Evolutionary conservation across 257 asterid species (phyloP), one percentile per base, ranked within the genome.

Genomic region (Ilex aquifolium): DNA sequence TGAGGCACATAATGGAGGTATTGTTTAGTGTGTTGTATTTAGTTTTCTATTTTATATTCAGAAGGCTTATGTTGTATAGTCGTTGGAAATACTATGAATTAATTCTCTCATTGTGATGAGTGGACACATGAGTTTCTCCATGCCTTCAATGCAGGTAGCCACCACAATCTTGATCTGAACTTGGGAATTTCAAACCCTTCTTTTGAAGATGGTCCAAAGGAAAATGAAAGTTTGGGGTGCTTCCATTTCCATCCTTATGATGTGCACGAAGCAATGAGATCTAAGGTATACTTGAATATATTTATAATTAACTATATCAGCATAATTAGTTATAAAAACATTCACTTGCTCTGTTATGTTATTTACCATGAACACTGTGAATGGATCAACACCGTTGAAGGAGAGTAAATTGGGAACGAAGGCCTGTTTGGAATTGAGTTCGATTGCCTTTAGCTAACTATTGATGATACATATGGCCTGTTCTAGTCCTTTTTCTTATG

Each of bases 111-210:
- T n/a, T 69, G 16, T 65, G 13, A 44, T 32, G 16, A 4, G 42
- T 12, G 29, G 61, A 63, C 12, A 60, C 39, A 31, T 58, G 39
- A 32, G 61, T 29, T 61, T 36, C 32, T 61, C 53, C 30, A 69
- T 51, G 65, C 1, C n/a, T 32, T 32, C 11, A 32, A 32, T 58
- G 68, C 85, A 82, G 89, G 72, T 59, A 51, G 68, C 70, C 67
- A 63, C 30, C 72, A 81, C 39, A 80, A 77, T 73, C 91, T 85
- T 32, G 90, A 88, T 75, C 66, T 88, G 66, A 88, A 82, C 75
- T 77, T 88, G 76, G 92, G 92, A 64, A 85, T 88, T 31, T 77
- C 90, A 7, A 77, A 68, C 65, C 65, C 86, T 54, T 77, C 78
- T 59, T 17, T 53, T 53, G 30, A 27, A 53, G 57, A 53, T 21